A percentile compares a stretch with the other conserved stretches of the same genome.
Conservation (phyloP, 305 asterid genomes). For the Solanum hybrid region DNA sequence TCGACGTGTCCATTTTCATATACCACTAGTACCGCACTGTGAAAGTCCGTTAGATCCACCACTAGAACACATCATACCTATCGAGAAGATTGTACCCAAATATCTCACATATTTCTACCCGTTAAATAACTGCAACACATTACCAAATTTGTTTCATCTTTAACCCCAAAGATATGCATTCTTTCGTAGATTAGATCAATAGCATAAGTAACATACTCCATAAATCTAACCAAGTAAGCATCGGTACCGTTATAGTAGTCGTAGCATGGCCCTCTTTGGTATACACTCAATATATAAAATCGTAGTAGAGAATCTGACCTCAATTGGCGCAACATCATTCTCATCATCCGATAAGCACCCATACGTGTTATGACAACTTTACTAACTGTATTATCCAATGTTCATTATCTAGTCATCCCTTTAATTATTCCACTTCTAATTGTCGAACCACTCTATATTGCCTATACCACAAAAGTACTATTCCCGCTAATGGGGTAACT, state of each 20-base stretch:
- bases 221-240: neutral
- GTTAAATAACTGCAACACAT: fast-evolving
- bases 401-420: too few relatives aligned
- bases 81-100: too few relatives aligned
- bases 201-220: neutral
- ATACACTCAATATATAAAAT: neutral
- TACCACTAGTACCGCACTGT: too few relatives aligned
- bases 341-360: neutral
- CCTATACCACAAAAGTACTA: too few relatives aligned
- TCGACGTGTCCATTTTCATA: neutral
- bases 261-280: neutral
- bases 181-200: neutral
- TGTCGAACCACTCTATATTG: too few relatives aligned
- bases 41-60: neutral
- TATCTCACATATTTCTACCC: neutral
- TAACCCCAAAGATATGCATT: neutral
- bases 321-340: too few relatives aligned
- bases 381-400: too few relatives aligned
- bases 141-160: neutral
- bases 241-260: neutral
- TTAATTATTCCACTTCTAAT: too few relatives aligned
- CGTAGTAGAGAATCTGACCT: neutral
- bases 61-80: neutral
- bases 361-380: neutral
- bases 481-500: too few relatives aligned